Evolutionary conservation across 192 early-diverging fungal genomes (phyloP).

Genomic region (Coemansia sp.): DNA sequence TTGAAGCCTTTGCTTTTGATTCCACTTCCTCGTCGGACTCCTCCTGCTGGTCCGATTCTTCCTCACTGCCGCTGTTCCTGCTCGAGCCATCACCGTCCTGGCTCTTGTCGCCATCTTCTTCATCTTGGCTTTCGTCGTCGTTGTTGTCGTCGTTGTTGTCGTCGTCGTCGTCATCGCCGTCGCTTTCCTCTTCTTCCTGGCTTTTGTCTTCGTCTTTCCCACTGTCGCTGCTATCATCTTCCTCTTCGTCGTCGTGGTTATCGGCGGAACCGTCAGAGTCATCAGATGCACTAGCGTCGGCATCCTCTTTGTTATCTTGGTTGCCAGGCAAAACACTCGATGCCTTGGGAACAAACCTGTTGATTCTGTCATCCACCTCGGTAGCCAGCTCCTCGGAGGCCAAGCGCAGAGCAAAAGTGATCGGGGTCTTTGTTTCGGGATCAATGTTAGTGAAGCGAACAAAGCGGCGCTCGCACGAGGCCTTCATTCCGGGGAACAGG

Average conservation of each 20-base stretch:
- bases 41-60: too few species aligned
- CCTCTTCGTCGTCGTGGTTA: neutral
- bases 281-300: neutral
- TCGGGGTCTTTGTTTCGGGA: constrained; percentile 14
- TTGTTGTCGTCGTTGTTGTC: constrained; percentile 1
- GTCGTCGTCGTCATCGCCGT: constrained; percentile 5
- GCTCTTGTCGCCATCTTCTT: neutral
- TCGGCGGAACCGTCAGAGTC: neutral
- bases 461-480: constrained; percentile 29
- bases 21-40: neutral
- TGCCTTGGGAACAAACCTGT: constrained; percentile 11
- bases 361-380: constrained; percentile 14
- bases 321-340: neutral
- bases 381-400: constrained; percentile 29
- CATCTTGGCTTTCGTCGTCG: neutral
- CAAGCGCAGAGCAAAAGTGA: constrained; percentile 37
- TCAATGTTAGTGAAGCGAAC: constrained; percentile 42
- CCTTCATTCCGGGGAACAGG: constrained; percentile 41
- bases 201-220: neutral
- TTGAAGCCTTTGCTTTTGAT: neutral
- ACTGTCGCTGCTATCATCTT: neutral
- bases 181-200: neutral
- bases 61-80: neutral
- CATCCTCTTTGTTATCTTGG: constrained; percentile 5
- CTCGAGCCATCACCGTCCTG: constrained; percentile 16